Conservation (phyloP, 108 stramenopile genomes). For the Chaetoceros tenuissimus region DNA sequence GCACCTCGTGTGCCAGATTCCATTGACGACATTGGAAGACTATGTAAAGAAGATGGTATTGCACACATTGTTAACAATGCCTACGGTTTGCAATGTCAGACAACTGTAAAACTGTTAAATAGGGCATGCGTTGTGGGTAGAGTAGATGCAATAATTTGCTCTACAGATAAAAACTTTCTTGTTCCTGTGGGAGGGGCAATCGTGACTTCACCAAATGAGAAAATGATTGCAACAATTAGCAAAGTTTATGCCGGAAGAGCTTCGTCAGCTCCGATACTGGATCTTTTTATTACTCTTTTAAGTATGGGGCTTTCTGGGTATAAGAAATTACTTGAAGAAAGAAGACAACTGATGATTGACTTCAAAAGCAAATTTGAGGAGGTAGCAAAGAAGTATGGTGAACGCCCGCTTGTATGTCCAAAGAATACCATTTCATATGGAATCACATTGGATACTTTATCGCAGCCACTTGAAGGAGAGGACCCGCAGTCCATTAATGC, state of each 20-base stretch:
- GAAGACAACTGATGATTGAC: conserved; percentile 33
- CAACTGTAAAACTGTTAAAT: conserved; percentile 67
- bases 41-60: conserved; percentile 55
- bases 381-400: conserved; percentile 75
- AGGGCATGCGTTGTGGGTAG: conserved; percentile 83
- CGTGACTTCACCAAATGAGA: conserved; percentile 65
- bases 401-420: conserved; percentile 73
- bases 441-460: conserved; percentile 76
- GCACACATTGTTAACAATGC: conserved; percentile 98
- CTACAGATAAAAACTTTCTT: conserved; percentile 98
- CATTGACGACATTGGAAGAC: conserved; percentile 78
- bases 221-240: conserved; percentile 65
- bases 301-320: conserved; percentile 90
- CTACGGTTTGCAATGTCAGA: conserved; percentile 92
- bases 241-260: conserved; percentile 97
- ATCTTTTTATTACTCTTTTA: conserved; percentile 95
- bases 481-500: conserved; percentile 12
- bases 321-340: conserved; percentile 46
- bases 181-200: conserved; percentile 97
- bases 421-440: conserved; percentile 95
- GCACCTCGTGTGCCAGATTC: conserved; percentile 95
- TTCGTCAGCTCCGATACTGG: conserved; percentile 84
- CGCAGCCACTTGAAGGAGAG: conserved; percentile 10
- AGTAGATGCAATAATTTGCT: conserved; percentile 95
- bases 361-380: conserved; percentile 42